Evolutionary conservation across 2,329 filamentous ascomycete genomes (phyloP).

Genomic region (Lecanoromycetidae sp.): DNA sequence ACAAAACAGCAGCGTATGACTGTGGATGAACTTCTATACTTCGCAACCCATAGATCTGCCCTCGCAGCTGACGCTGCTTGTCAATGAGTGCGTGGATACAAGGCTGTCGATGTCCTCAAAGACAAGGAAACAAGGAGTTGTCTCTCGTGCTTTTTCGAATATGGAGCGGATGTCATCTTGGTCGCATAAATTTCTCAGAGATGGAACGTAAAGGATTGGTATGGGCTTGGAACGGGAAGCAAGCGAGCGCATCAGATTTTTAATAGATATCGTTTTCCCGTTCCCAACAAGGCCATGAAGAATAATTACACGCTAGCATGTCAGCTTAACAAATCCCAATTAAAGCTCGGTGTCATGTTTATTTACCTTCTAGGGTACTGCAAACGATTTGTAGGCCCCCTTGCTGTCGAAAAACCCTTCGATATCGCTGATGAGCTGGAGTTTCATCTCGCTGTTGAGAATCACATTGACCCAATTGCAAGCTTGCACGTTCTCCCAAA

Average conservation of each 20-base stretch:
- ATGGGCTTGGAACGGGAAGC: slow-evolving; percentile 42
- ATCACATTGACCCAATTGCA: slow-evolving; percentile 55
- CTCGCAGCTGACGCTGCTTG: too few species aligned
- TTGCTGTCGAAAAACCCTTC: slow-evolving; percentile 50
- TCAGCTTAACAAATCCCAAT: background rate
- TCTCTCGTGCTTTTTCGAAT: slow-evolving; percentile 47
- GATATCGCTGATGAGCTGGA: slow-evolving; percentile 50
- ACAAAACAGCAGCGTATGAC: too few species aligned
- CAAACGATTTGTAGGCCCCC: slow-evolving; percentile 46
- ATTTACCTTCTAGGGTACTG: slow-evolving; percentile 52
- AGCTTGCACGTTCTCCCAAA: slow-evolving; percentile 46
- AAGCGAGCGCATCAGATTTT: slow-evolving; percentile 55
- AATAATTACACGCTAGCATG: slow-evolving; percentile 43
- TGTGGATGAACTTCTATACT: too few species aligned
- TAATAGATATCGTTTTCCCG: slow-evolving; percentile 60
- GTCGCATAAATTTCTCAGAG: slow-evolving; percentile 40
- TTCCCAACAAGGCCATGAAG: slow-evolving; percentile 48
- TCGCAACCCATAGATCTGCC: too few species aligned
- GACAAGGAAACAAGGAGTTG: slow-evolving; percentile 56
- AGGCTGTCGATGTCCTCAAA: slow-evolving; percentile 62
- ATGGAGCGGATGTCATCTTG: slow-evolving; percentile 44
- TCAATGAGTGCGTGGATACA: too few species aligned
- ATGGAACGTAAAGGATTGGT: slow-evolving; percentile 52
- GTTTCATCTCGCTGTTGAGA: slow-evolving; percentile 52
- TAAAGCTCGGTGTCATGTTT: background rate